Evolutionary conservation across 108 stramenopile species (phyloP), one percentile per base, ranked within the genome.

Genomic region (Pseudonitzschia delicatissima): DNA sequence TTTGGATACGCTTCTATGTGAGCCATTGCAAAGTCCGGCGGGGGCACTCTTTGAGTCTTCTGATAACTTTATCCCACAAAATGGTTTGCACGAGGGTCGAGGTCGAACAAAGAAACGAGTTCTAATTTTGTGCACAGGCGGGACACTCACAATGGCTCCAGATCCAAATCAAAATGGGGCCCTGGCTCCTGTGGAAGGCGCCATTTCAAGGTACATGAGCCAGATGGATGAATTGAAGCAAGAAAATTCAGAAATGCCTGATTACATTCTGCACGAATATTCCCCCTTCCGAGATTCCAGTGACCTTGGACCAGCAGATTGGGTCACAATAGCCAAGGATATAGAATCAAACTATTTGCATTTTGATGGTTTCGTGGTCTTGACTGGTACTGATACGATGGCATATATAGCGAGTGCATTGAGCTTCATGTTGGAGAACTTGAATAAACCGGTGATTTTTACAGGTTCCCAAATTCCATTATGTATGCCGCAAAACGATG

Each of bases 301-400:
- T 48, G 94, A 94, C 74, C 77, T 98, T 72, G 91, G 86, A 3
- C 96, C 97, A 29, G 80, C 74, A 5, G 92, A 99, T 75, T 99
- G 99, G 99, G 81, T 71, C 31, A 37, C 71, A 8, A 72, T 99
- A 17, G 97, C 92, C 23, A 39, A 74, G 23, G 90, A 88, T 72
- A 89, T 96, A 53, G 52, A 58, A 15, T 74, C 77, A 18, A 90
- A 95, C 55, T 95, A 97, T 75, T 68, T 76, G 29, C 65, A 93
- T 63, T 96, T 94, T 74, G 95, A 96, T 76, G 97, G 97, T 8
- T 99, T 99, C 58, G 97, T 99, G 12, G 90, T 99, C 8, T 59
- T 97, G 33, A 92, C 77, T 75, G 98, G 98, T 27, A 99, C 97
- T 0, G 99, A 99, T 79, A 99, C 99, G 0, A 97, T 99, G 97